phyloP scores from a whole-genome alignment of 768 basidiomycete species.

The Pleurotus eryngii region DNA sequence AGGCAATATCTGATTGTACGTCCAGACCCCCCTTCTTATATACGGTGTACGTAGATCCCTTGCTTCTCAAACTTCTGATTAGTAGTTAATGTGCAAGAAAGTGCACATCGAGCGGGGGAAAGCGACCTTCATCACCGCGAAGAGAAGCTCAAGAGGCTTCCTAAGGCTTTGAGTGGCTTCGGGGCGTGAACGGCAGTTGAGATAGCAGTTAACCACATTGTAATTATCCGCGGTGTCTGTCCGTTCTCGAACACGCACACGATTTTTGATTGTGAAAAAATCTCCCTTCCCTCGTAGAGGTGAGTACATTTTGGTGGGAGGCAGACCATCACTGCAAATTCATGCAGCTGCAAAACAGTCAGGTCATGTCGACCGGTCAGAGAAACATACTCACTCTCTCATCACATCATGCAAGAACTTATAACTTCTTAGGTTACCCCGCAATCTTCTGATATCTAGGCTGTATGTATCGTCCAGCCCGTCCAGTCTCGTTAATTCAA shows the following conservation, averaged over 20 bases:
- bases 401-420: slow-evolving; percentile 88
- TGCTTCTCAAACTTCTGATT: too few species aligned
- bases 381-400: slow-evolving; percentile 61
- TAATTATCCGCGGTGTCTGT: too few species aligned
- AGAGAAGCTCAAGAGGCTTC: too few species aligned
- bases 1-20: not conserved
- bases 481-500: slow-evolving; percentile 90
- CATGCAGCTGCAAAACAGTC: slow-evolving; percentile 34
- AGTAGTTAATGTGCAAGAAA: too few species aligned
- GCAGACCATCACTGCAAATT: slow-evolving; percentile 35
- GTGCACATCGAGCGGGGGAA: too few species aligned
- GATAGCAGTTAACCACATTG: too few species aligned
- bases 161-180: too few species aligned
- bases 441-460: slow-evolving; percentile 87
- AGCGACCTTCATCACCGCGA: too few species aligned
- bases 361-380: slow-evolving; percentile 6
- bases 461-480: slow-evolving; percentile 88
- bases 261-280: too few species aligned
- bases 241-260: too few species aligned
- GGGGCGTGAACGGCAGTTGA: too few species aligned
- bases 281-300: too few species aligned
- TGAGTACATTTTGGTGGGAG: not conserved
- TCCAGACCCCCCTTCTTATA: not conserved
- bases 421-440: slow-evolving; percentile 91
- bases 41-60: not conserved